Evolutionary conservation across 2,329 filamentous ascomycete genomes (phyloP).

Genomic region (Dactylellina leptospora): DNA sequence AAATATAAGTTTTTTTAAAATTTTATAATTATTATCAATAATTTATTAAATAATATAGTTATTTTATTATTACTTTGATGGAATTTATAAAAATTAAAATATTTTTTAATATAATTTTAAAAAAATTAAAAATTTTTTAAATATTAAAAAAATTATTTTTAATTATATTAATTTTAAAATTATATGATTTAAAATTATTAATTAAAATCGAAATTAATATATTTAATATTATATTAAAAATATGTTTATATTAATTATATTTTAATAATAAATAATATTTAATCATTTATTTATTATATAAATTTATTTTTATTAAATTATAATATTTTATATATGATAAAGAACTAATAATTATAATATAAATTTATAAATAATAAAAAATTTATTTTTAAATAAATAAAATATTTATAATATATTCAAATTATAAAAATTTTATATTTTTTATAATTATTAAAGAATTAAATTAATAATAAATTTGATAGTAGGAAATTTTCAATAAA

Average conservation of each 20-base stretch:
- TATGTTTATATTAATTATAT: neutral
- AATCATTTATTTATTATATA: neutral
- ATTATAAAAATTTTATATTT: no score
- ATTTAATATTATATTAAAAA: neutral
- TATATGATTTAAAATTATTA: neutral
- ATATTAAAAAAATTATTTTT: neutral
- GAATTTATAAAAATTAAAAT: neutral
- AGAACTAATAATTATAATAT: no score
- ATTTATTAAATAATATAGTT: neutral
- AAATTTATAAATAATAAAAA: no score
- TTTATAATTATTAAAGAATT: no score
- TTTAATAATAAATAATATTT: neutral
- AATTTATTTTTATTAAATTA: no score
- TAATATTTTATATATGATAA: no score
- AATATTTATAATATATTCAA: no score
- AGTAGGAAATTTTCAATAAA: no score
- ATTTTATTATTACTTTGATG: neutral
- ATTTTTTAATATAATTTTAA: neutral
- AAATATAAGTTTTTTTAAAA: neutral
- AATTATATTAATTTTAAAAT: neutral
- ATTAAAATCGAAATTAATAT: neutral
- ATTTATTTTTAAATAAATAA: no score
- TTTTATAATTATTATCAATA: neutral
- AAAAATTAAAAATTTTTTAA: neutral
- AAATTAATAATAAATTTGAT: no score